Percentiles rank a stretch among this genome's conserved stretches.
Conservation (phyloP, 2,329 filamentous ascomycete species). For the Xylariaceae sp. region DNA sequence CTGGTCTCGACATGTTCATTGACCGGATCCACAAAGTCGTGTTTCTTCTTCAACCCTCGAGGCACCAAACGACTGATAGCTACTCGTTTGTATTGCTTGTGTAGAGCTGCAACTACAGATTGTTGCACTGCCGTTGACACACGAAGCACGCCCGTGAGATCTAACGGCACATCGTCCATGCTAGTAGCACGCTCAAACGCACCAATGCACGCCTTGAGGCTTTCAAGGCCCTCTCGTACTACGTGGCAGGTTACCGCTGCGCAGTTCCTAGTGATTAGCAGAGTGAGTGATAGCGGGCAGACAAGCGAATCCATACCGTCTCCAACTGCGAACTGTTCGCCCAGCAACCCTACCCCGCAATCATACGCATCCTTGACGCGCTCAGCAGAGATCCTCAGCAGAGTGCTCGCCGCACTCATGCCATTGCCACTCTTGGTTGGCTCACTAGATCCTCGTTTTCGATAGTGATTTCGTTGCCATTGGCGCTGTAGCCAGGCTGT, state of each 20-base stretch:
- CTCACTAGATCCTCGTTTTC: conserved; percentile 9
- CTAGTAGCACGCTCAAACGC: conserved; percentile 24
- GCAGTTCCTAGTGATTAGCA: not conserved
- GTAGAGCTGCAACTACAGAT: conserved; percentile 30
- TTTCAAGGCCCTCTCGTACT: conserved; percentile 26
- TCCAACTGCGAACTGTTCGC: conserved; percentile 32
- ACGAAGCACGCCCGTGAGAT: conserved; percentile 31
- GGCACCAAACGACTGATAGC: conserved; percentile 30
- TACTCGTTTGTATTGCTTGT: conserved; percentile 35
- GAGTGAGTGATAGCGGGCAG: not conserved
- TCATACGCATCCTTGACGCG: conserved; percentile 33
- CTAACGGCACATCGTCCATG: conserved; percentile 23
- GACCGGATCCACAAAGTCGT: too few species aligned
- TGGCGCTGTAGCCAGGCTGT: conserved; percentile 33
- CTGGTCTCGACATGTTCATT: too few species aligned
- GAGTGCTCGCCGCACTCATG: conserved; percentile 27
- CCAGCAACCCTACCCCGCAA: conserved; percentile 32
- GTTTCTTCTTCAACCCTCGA: conserved; percentile 7
- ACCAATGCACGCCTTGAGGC: conserved; percentile 28
- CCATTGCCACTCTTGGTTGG: conserved; percentile 7
- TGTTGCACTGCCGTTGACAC: conserved; percentile 34
- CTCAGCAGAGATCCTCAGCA: conserved; percentile 30
- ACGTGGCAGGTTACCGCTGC: conserved; percentile 28
- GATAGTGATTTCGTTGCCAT: conserved; percentile 33
- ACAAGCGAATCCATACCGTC: conserved; percentile 28